A percentile compares a stretch with the other conserved stretches of the same genome.
phyloP scores from a whole-genome alignment of 2,329 filamentous ascomycete genomes.

The Exophiala mesophila region DNA sequence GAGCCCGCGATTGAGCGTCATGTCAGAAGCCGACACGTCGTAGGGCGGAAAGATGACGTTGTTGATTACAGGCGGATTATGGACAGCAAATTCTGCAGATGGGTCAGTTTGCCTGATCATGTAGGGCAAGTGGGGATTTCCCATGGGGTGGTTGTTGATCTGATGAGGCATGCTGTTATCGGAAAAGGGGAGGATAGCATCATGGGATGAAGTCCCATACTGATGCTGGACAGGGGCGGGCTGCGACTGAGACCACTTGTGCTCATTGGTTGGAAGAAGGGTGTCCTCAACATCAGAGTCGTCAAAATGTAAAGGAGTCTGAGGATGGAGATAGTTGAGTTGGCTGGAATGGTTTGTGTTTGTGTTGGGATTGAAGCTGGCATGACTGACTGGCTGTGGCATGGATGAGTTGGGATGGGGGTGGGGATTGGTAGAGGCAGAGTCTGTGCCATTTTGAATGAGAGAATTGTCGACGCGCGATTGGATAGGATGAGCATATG shows the following conservation, averaged over 20 bases:
- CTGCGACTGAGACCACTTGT: conserved; percentile 3
- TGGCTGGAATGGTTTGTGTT: conserved; percentile 9
- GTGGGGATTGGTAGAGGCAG: no score
- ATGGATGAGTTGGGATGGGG: conserved; percentile 5
- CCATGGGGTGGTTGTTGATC: not conserved
- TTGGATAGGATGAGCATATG: conserved; percentile 10
- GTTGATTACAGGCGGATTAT: not conserved
- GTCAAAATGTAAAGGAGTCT: conserved; percentile 4
- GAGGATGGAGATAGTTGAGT: conserved; percentile 7
- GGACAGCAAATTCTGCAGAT: not conserved
- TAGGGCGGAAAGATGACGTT: not conserved
- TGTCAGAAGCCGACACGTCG: no score
- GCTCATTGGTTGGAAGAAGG: conserved; percentile 8
- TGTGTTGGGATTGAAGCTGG: conserved; percentile 6
- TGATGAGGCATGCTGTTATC: not conserved
- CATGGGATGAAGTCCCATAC: not conserved
- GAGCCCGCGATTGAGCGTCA: no score
- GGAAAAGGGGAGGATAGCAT: not conserved
- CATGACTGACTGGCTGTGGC: conserved; percentile 10
- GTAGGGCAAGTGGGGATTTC: not conserved
- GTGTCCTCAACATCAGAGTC: conserved; percentile 1
- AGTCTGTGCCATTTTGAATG: no score
- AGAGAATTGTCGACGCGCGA: conserved; percentile 13
- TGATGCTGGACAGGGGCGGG: not conserved
- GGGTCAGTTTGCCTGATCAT: not conserved